Evolutionary conservation across 371 early-diverging fungal species (phyloP), one percentile per base, ranked within the genome.

Genomic region (Capniomyces stellatus): DNA sequence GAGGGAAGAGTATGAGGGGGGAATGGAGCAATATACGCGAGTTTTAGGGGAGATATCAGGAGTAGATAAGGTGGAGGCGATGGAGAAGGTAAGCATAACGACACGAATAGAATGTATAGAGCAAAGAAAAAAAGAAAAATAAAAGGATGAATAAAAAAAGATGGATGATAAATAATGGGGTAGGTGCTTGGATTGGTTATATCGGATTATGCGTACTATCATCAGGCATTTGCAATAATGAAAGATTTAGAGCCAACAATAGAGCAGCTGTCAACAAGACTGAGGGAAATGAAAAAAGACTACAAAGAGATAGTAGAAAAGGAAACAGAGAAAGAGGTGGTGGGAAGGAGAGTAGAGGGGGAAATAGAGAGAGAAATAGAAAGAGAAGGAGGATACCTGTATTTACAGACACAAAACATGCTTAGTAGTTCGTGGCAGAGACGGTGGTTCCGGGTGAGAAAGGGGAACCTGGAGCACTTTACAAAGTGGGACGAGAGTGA

Each of bases 171-270:
- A 10, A 22, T 51, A 40, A 12, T 79, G 58, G 87, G 84, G 62
- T 77, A 77, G 76, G 67, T 80, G 6, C 70, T 84, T 43, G 78
- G 80, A 13, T 73, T 75, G 35, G 78, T 83, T 71, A 83, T 81
- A 55, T 75, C 80, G 2, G 76, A 84, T 41, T 80, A 75, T 46
- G 76, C 81, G 22, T 82, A 79, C 58, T 79, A 77, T 62, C 85
- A 85, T 57, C 85, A 85, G 64, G 71, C 76, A 13, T 83, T 79
- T 57, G 80, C 82, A 43, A 70, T 75, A 46, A 53, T 86, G 31
- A 77, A 77, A 49, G 87, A 85, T 52, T 58, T 85, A 23, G 85
- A 85, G 58, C 85, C 84, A 4, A 64, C 74, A 30, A 85, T 87
- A 82, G 75, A 80, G 25, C 73, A 76, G 59, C 61, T 86, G 25